phyloP scores from a whole-genome alignment of 345 rosid genomes.

The Populus davidiana region DNA sequence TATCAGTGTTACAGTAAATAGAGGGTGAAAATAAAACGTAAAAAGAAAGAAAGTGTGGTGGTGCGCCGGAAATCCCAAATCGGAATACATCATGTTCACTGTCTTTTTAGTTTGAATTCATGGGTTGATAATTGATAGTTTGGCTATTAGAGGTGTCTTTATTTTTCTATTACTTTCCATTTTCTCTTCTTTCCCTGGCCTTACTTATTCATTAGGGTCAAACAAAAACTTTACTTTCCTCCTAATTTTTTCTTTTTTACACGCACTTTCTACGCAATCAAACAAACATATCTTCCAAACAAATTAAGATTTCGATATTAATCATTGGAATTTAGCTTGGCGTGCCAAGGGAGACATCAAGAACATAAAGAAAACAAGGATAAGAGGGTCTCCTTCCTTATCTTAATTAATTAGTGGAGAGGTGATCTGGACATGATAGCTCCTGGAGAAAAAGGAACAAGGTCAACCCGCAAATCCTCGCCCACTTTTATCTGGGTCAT shows the following conservation, averaged over 20 bases:
- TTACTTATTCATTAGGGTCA: conserved; percentile 23
- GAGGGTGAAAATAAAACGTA: too few species aligned
- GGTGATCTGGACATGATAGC: conserved; percentile 16
- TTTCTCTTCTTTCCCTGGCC: conserved; percentile 1
- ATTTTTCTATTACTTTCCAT: neutral
- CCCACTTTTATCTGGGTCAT: conserved; percentile 8
- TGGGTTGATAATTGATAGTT: neutral
- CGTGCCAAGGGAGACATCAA: conserved; percentile 22
- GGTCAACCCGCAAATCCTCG: conserved; percentile 22
- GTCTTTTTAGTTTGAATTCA: neutral
- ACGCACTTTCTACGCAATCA: conserved; percentile 25
- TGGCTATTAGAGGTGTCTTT: neutral
- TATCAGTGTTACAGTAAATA: too few species aligned
- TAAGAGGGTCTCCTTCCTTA: neutral
- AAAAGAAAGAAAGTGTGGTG: too few species aligned
- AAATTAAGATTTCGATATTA: conserved; percentile 18
- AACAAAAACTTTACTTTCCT: conserved; percentile 21
- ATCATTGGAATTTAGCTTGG: conserved; percentile 31
- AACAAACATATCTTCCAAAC: conserved; percentile 21
- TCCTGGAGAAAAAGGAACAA: conserved; percentile 3
- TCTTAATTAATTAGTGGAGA: neutral
- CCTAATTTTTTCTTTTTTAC: neutral
- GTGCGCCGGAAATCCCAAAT: neutral
- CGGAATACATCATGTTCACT: neutral
- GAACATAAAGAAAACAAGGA: neutral